These are phyloP conservation scores for Penicillium roqueforti DNA, from an alignment of 495 filamentous ascomycete genomes.

Conservation along the genomic window DNA sequence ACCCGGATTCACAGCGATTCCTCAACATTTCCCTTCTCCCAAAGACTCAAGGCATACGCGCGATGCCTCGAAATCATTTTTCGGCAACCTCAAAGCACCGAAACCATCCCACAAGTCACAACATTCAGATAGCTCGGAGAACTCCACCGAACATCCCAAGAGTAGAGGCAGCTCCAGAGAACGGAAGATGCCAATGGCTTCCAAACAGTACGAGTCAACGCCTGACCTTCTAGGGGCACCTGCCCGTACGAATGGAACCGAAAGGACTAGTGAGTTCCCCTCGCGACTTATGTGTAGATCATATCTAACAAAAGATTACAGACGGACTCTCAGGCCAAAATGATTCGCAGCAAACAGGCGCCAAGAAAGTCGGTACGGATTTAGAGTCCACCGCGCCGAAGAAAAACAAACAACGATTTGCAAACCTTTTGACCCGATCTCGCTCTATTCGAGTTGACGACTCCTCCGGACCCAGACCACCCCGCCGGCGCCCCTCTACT, in stretches of 20 bases:
- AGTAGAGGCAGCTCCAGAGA: constrained; percentile 45
- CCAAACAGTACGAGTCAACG: constrained; percentile 39
- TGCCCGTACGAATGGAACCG: constrained; percentile 26
- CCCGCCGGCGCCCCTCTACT: constrained; percentile 42
- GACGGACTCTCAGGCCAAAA: constrained; percentile 22
- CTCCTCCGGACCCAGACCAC: constrained; percentile 30
- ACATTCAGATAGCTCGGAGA: constrained; percentile 38
- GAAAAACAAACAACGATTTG: constrained; percentile 50
- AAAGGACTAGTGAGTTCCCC: constrained; percentile 28
- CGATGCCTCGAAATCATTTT: constrained; percentile 54
- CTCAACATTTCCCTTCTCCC: constrained; percentile 50
- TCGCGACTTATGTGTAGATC: neutral
- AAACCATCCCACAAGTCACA: constrained; percentile 48
- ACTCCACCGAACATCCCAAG: constrained; percentile 39
- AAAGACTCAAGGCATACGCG: constrained; percentile 48
- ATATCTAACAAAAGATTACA: constrained; percentile 16
- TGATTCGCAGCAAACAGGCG: constrained; percentile 17
- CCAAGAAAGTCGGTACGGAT: constrained; percentile 32
- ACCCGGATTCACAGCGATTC: constrained; percentile 51
- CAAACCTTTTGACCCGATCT: constrained; percentile 59
- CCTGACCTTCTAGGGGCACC: constrained; percentile 39
- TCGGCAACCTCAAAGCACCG: constrained; percentile 52
- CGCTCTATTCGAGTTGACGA: constrained; percentile 61
- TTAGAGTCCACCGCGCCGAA: constrained; percentile 28
- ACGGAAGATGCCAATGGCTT: constrained; percentile 30